Percentiles rank a stretch among this genome's conserved stretches.
Conservation (phyloP, 345 rosid genomes). For the Aquilaria yunnanensis region DNA sequence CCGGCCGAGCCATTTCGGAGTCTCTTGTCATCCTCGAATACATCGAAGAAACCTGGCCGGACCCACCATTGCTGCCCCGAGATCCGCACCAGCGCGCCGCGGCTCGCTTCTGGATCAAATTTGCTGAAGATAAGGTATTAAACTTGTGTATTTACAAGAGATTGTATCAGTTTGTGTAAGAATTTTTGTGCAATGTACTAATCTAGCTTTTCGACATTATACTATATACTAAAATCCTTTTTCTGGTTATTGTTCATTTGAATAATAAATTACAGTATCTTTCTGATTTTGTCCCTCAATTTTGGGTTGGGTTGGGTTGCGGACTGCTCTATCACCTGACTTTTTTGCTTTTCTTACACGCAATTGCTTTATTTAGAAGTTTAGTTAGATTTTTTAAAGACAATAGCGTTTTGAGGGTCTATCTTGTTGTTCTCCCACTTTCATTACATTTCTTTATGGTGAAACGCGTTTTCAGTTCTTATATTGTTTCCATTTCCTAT, state of each 20-base stretch:
- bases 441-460: too few relatives aligned
- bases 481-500: too few relatives aligned
- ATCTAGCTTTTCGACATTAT: too few relatives aligned
- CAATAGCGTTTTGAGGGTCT: background rate
- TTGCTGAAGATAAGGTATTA: slow-evolving; percentile 3
- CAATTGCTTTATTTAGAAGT: background rate
- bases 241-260: background rate
- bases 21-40: slow-evolving; percentile 14
- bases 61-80: slow-evolving; percentile 5
- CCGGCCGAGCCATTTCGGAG: slow-evolving; percentile 10
- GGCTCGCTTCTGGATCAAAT: slow-evolving; percentile 10
- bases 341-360: too few relatives aligned
- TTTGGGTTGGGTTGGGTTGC: background rate
- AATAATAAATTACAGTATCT: too few relatives aligned
- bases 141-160: background rate
- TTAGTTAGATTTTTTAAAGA: background rate
- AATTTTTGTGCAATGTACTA: too few relatives aligned
- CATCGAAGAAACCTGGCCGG: slow-evolving; percentile 12
- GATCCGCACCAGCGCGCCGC: slow-evolving; percentile 6
- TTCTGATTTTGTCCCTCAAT: background rate
- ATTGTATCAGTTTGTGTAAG: too few relatives aligned
- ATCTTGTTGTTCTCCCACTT: background rate
- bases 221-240: too few relatives aligned
- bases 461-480: too few relatives aligned
- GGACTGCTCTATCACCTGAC: too few relatives aligned